Base-by-base conservation (phyloP, 768 basidiomycete genomes). In the Boletus rubescentipes region DNA sequence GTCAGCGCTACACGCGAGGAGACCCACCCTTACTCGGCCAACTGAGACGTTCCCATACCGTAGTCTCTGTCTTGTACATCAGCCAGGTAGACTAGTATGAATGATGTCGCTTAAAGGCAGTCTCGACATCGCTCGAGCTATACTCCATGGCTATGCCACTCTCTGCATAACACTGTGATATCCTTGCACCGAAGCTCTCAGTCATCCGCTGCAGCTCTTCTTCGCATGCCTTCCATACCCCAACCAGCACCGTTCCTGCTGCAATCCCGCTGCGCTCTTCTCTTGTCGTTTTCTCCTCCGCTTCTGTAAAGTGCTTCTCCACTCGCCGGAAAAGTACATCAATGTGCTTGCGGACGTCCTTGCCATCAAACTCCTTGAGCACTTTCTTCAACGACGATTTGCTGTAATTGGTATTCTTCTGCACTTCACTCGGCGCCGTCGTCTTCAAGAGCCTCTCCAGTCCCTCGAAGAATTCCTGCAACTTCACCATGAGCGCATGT, bases 251-350 rank as follows among this genome's bases (percentile, higher is more conserved):
- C 31, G 81, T 85, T 4, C 83, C 83, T 26, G 82, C 74, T 3
- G 79, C 72, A 53, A 83, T 81, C 56, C 74, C 75, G 51, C 85
- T 83, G 18, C 67, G 72, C 30, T 76, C 73, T 54, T 86, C 83
- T 4, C 74, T 77, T 18, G 80, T 80, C 4, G 80, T 66, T 59
- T 83, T 87, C 57, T 87, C 88, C 10, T 86, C 85, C 1, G 83
- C 83, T 62, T 94, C 91, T 7, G 87, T 87, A 64, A 97, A 98
- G 66, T 98, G 96, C 71, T 98, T 98, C 72, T 96, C 92, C 29
- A 98, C 91, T 10, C 96, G 85, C 67, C 91, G 91, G 72, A 86
- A 87, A 35, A 98, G 77, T 9, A 82, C 81, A 51, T 98, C 96
- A 47, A 96, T 75, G 55, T 89, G 79, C 68, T 96, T 96, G 35